Evolutionary conservation across 805 yeast species (phyloP).

Genomic region (Suhomyces kilbournensis): DNA sequence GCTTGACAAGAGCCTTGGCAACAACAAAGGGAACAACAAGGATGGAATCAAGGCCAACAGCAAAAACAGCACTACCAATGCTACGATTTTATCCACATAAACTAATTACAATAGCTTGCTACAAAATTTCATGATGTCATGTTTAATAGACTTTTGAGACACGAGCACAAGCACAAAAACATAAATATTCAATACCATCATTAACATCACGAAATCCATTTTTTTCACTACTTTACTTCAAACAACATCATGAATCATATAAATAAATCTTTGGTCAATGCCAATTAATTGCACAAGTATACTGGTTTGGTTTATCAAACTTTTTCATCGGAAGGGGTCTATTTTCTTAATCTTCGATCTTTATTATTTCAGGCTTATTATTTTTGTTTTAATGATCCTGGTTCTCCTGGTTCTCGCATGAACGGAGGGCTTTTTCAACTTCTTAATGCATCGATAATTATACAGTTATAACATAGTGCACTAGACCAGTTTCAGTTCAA

Average conservation of each 20-base stretch:
- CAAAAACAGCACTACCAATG: constrained; percentile 7
- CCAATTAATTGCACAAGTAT: not conserved
- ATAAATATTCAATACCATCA: not conserved
- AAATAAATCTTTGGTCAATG: not conserved
- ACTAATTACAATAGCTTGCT: not conserved
- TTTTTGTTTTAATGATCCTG: not conserved
- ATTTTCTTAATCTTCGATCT: not conserved
- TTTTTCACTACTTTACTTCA: not conserved
- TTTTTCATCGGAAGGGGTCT: not conserved
- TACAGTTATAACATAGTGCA: not conserved
- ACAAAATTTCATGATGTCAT: not conserved
- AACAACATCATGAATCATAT: not conserved
- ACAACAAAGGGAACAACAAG: constrained; percentile 5
- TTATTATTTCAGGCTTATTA: not conserved
- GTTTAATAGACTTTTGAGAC: not conserved
- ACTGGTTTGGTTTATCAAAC: not conserved
- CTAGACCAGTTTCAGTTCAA: not conserved
- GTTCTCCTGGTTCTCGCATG: not conserved
- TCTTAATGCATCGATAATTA: not conserved
- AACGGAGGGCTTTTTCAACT: not conserved
- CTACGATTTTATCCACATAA: constrained; percentile 11
- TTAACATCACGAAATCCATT: not conserved
- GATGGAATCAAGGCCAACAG: constrained; percentile 5
- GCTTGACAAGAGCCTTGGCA: constrained; percentile 2
- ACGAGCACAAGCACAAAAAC: not conserved